Percentiles rank a stretch among this genome's conserved stretches.
Conservation (phyloP, 2,329 filamentous ascomycete species). For the Aspergillus tubingensis region DNA sequence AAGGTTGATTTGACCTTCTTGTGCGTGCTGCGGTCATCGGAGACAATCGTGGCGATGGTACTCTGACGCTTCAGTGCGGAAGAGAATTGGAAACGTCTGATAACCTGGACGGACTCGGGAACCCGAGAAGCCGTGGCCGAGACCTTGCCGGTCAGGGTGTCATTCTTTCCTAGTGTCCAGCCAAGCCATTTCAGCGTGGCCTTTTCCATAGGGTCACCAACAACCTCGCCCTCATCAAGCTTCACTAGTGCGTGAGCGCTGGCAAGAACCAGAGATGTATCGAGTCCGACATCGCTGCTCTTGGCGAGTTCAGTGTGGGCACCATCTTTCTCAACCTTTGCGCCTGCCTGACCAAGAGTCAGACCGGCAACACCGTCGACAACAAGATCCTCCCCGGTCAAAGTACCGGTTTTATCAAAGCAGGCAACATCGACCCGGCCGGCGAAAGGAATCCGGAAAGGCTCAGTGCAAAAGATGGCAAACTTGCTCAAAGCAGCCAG, state of each 20-base stretch:
- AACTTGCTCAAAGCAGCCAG: slow-evolving; percentile 90
- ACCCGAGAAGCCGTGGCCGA: slow-evolving; percentile 44
- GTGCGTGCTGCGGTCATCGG: slow-evolving; percentile 69
- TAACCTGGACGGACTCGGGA: slow-evolving; percentile 82
- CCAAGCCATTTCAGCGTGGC: slow-evolving; percentile 86
- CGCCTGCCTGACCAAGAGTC: slow-evolving; percentile 67
- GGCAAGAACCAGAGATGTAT: slow-evolving; percentile 90
- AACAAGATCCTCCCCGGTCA: slow-evolving; percentile 94
- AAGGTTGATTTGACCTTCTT: slow-evolving; percentile 83
- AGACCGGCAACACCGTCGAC: slow-evolving; percentile 96
- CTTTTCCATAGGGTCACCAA: slow-evolving; percentile 99
- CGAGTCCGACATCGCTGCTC: slow-evolving; percentile 69
- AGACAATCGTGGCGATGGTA: slow-evolving; percentile 81
- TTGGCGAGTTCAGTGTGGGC: slow-evolving; percentile 77
- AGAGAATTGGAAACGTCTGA: slow-evolving; percentile 96
- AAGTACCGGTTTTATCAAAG: slow-evolving; percentile 97
- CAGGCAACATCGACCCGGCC: slow-evolving; percentile 94
- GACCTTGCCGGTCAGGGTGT: slow-evolving; percentile 72
- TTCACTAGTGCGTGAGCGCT: slow-evolving; percentile 95
- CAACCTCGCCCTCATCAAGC: slow-evolving; percentile 93
- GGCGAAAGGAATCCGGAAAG: slow-evolving; percentile 95
- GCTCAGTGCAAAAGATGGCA: slow-evolving; percentile 98
- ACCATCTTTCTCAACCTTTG: slow-evolving; percentile 72
- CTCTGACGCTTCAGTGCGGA: slow-evolving; percentile 95
- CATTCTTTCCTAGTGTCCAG: slow-evolving; percentile 89